phyloP scores from a whole-genome alignment of 805 yeast species.

The Pichia ethanolica region DNA sequence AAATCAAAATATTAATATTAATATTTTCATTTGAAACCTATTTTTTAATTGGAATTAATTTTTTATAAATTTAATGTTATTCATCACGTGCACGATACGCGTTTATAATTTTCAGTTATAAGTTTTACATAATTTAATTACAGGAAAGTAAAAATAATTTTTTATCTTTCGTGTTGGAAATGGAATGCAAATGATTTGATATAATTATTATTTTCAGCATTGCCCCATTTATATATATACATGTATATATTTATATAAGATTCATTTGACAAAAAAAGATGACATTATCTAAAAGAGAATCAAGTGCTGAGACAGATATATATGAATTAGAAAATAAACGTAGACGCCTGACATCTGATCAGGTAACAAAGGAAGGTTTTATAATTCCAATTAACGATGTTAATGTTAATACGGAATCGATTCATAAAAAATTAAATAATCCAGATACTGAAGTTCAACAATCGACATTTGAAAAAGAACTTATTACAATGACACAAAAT shows the following conservation, averaged over 20 bases:
- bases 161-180: not conserved
- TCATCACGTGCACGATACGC: too few species aligned
- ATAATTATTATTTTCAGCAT: too few species aligned
- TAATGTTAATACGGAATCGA: conserved; percentile 15
- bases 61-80: too few species aligned
- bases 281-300: conserved; percentile 6
- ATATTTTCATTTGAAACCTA: too few species aligned
- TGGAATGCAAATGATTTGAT: not conserved
- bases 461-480: conserved; percentile 47
- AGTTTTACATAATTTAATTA: too few species aligned
- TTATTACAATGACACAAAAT: conserved; percentile 34
- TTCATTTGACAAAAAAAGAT: not conserved
- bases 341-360: conserved; percentile 8
- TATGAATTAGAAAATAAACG: conserved; percentile 9
- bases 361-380: conserved; percentile 20
- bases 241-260: too few species aligned
- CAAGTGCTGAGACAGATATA: not conserved
- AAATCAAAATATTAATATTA: too few species aligned
- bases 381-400: conserved; percentile 24
- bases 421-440: conserved; percentile 24
- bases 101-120: too few species aligned
- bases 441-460: conserved; percentile 30
- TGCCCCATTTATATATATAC: too few species aligned
- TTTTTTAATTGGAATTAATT: too few species aligned
- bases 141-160: too few species aligned